These are phyloP conservation scores for Alternaria sp. DNA, from an alignment of 2,329 filamentous ascomycete genomes.

Conservation along the genomic window DNA sequence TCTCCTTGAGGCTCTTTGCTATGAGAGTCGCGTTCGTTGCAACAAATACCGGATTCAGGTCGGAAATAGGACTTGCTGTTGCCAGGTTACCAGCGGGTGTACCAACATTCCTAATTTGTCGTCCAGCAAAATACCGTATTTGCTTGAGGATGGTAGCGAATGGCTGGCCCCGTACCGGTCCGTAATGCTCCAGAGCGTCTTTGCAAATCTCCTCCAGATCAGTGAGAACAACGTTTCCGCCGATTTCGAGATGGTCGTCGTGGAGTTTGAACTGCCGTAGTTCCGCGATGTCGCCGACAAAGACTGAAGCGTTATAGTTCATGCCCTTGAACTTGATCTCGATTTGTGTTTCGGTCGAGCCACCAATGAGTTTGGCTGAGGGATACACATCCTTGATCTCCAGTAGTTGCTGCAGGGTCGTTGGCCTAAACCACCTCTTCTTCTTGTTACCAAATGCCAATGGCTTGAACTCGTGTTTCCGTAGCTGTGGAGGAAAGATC, in stretches of 20 bases:
- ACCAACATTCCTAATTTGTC: constrained; percentile 97
- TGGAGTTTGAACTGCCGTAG: constrained; percentile 80
- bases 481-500: constrained; percentile 88
- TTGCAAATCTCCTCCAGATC: constrained; percentile 87
- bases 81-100: constrained; percentile 93
- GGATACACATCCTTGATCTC: constrained; percentile 89
- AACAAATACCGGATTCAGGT: constrained; percentile 92
- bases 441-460: constrained; percentile 92
- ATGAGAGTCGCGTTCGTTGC: constrained; percentile 82
- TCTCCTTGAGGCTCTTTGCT: constrained; percentile 75
- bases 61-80: constrained; percentile 94
- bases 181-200: constrained; percentile 80
- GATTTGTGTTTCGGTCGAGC: constrained; percentile 96
- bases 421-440: constrained; percentile 91
- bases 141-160: constrained; percentile 94
- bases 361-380: constrained; percentile 90
- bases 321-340: constrained; percentile 98
- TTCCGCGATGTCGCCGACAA: constrained; percentile 90
- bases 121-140: constrained; percentile 89
- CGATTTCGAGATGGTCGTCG: constrained; percentile 85
- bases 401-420: constrained; percentile 83
- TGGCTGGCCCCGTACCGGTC: constrained; percentile 72
- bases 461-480: constrained; percentile 80
- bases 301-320: constrained; percentile 88
- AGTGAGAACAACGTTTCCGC: constrained; percentile 89